Conservation (phyloP, 495 filamentous ascomycete genomes). For the Pseudevernia furfuracea region DNA sequence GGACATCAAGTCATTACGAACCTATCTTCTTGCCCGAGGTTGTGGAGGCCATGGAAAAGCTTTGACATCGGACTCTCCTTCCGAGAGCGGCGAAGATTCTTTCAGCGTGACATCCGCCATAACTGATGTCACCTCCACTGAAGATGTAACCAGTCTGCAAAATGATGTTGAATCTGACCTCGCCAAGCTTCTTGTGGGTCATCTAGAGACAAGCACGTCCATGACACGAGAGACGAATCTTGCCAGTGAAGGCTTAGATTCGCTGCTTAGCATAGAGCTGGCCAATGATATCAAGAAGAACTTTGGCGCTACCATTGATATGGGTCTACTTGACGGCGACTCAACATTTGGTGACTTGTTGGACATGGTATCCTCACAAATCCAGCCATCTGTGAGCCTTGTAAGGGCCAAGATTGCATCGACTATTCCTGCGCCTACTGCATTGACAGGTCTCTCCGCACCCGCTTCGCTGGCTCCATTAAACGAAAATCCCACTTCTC, state of each 20-base stretch:
- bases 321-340: constrained; percentile 5
- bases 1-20: neutral
- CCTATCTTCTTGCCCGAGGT: neutral
- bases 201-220: constrained; percentile 4
- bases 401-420: neutral
- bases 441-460: neutral
- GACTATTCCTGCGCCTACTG: neutral
- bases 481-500: too few species aligned
- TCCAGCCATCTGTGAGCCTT: neutral
- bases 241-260: constrained; percentile 24
- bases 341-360: constrained; percentile 19
- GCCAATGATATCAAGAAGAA: constrained; percentile 24
- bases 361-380: neutral
- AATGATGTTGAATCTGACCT: neutral
- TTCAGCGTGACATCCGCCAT: too few species aligned
- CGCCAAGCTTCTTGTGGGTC: neutral
- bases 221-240: neutral
- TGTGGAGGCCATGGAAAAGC: too few species aligned
- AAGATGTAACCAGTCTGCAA: neutral
- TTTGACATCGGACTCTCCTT: too few species aligned
- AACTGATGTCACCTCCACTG: neutral
- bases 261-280: constrained; percentile 25
- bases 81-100: too few species aligned
- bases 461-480: too few species aligned
- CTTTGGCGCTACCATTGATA: constrained; percentile 18